Percentiles rank a stretch among this genome's conserved stretches.
Evolutionary conservation across 306 rosid species (phyloP).

Genomic region (Ceratonia siliqua): DNA sequence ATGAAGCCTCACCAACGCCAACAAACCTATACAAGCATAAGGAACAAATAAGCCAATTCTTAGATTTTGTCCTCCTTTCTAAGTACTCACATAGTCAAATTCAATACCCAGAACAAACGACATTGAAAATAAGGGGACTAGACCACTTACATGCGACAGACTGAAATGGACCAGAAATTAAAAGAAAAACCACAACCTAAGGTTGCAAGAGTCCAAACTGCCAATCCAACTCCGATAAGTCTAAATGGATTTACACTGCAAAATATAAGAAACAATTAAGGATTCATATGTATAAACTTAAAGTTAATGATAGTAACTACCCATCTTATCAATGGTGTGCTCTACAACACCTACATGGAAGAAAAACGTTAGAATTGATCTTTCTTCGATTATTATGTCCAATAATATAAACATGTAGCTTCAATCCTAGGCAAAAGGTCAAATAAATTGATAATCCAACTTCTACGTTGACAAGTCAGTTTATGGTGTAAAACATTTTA

Average conservation of each 20-base stretch:
- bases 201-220: constrained; percentile 78
- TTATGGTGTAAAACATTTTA: not conserved
- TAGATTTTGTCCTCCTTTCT: not conserved
- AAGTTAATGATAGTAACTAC: not conserved
- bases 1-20: constrained; percentile 95
- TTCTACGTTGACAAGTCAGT: not conserved
- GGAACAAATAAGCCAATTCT: constrained; percentile 10
- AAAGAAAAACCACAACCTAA: constrained; percentile 63
- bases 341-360: not conserved
- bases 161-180: constrained; percentile 76
- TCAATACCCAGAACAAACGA: not conserved
- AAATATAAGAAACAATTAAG: constrained; percentile 25
- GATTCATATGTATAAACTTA: constrained; percentile 2
- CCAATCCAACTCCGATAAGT: constrained; percentile 84
- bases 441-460: not conserved
- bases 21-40: constrained; percentile 57
- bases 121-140: constrained; percentile 27
- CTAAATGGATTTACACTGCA: constrained; percentile 84
- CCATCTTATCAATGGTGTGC: not conserved
- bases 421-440: not conserved
- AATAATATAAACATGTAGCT: not conserved
- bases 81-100: constrained; percentile 1
- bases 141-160: constrained; percentile 74
- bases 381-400: not conserved
- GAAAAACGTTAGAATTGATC: not conserved